Percentiles rank a stretch among this genome's conserved stretches.
Conservation (phyloP, 345 rosid species). For the Durio zibethinus region DNA sequence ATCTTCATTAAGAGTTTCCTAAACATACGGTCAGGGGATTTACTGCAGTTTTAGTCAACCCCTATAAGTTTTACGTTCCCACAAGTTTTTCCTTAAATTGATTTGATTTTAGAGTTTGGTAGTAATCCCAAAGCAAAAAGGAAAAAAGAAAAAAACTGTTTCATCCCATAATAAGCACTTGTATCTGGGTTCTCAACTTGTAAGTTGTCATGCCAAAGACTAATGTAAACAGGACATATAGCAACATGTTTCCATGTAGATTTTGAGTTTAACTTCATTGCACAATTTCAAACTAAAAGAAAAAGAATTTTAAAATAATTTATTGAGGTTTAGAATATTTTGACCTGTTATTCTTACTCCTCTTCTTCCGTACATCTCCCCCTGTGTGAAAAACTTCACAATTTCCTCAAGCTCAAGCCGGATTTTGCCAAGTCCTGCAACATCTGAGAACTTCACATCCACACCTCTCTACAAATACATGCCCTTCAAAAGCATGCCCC, state of each 20-base stretch:
- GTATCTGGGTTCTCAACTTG: background rate
- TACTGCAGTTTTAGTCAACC: slow-evolving; percentile 1
- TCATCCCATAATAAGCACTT: background rate
- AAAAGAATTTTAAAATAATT: background rate
- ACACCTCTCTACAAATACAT: slow-evolving; percentile 75
- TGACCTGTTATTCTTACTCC: slow-evolving; percentile 90
- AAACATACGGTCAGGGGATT: background rate
- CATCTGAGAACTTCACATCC: slow-evolving; percentile 85
- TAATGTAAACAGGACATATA: background rate
- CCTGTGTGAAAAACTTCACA: slow-evolving; percentile 94
- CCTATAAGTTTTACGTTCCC: background rate
- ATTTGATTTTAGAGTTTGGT: background rate
- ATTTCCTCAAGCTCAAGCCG: slow-evolving; percentile 94
- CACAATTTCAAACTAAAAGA: background rate
- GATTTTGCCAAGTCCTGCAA: slow-evolving; percentile 95
- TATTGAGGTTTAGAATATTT: slow-evolving; percentile 11
- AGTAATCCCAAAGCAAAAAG: background rate
- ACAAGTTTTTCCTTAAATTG: background rate
- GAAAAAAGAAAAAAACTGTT: background rate
- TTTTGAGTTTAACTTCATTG: background rate
- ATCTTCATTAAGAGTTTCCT: background rate
- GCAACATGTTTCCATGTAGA: background rate
- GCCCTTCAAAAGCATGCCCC: slow-evolving; percentile 88
- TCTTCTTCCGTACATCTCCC: slow-evolving; percentile 91
- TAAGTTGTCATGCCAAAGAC: background rate